Percentiles rank a stretch among this genome's conserved stretches.
phyloP scores from a whole-genome alignment of 306 rosid genomes.

The Dalbergia cultrata region DNA sequence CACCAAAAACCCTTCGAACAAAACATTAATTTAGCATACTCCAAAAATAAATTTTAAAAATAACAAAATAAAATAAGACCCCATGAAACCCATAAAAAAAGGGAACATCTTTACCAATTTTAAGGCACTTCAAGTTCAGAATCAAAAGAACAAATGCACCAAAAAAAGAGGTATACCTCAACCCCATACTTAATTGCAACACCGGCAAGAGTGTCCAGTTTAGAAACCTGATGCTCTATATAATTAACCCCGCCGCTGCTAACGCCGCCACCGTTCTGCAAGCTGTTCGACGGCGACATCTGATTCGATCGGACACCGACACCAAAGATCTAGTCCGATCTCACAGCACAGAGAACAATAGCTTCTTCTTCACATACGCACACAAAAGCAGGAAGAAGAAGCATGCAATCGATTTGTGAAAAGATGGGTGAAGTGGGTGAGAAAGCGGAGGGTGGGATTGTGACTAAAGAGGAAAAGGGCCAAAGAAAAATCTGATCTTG shows the following conservation, averaged over 20 bases:
- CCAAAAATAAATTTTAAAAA: neutral
- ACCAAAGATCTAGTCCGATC: conserved; percentile 62
- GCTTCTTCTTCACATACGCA: neutral
- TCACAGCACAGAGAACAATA: neutral
- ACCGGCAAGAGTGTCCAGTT: conserved; percentile 85
- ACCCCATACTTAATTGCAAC: conserved; percentile 94
- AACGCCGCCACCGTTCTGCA: conserved; percentile 51
- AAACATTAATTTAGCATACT: conserved; percentile 25
- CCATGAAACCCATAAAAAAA: conserved; percentile 15
- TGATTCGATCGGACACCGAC: conserved; percentile 55
- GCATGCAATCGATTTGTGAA: conserved; percentile 22
- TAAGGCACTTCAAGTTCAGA: conserved; percentile 30
- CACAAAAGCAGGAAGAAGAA: neutral
- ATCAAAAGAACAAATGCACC: neutral
- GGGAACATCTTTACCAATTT: conserved; percentile 25
- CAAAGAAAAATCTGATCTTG: conserved; percentile 54
- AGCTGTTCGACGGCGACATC: conserved; percentile 78
- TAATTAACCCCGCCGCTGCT: conserved; percentile 58
- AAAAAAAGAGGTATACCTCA: conserved; percentile 62
- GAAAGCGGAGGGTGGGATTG: neutral
- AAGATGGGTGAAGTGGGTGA: conserved; percentile 12
- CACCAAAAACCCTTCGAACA: conserved; percentile 36
- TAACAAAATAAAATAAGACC: neutral
- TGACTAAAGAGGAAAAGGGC: conserved; percentile 38
- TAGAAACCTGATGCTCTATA: conserved; percentile 82